Conservation (phyloP, 768 basidiomycete genomes). For the Xerocomellus chrysenteron region DNA sequence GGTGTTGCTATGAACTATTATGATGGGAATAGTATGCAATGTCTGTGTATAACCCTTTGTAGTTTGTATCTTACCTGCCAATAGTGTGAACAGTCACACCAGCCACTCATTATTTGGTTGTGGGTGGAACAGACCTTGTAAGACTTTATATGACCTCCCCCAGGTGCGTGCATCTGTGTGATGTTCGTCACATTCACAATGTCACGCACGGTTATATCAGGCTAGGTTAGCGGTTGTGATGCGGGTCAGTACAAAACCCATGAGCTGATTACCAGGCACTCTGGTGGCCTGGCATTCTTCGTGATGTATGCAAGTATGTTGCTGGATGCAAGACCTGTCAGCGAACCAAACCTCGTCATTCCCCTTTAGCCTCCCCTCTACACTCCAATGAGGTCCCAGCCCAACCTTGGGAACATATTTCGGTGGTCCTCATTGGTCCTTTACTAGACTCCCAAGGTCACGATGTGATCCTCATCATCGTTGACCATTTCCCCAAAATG, state of each 20-base stretch:
- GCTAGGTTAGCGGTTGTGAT: too few relatives aligned
- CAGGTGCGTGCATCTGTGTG: too few relatives aligned
- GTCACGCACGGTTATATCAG: too few relatives aligned
- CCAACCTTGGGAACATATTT: background rate
- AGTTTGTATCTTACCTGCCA: too few relatives aligned
- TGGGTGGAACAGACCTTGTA: too few relatives aligned
- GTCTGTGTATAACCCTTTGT: too few relatives aligned
- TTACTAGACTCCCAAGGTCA: slow-evolving; percentile 5
- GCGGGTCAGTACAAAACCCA: slow-evolving; percentile 25
- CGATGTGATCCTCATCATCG: slow-evolving; percentile 9
- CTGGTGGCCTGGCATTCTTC: slow-evolving; percentile 29
- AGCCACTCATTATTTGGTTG: too few relatives aligned
- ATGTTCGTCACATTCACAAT: too few relatives aligned
- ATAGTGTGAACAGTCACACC: too few relatives aligned
- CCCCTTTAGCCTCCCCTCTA: slow-evolving; percentile 1
- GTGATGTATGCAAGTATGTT: slow-evolving; percentile 21
- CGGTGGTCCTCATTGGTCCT: slow-evolving; percentile 6
- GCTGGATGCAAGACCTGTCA: slow-evolving; percentile 29
- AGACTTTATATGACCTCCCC: too few relatives aligned
- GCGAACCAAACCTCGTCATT: slow-evolving; percentile 19
- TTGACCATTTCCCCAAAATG: slow-evolving; percentile 15
- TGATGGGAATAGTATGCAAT: too few relatives aligned
- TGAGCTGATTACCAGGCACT: slow-evolving; percentile 20
- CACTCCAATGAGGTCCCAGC: slow-evolving; percentile 10
- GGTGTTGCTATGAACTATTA: too few relatives aligned